phyloP scores from a whole-genome alignment of 1,139 yeast genomes.

The Yamadazyma epiphylla region DNA sequence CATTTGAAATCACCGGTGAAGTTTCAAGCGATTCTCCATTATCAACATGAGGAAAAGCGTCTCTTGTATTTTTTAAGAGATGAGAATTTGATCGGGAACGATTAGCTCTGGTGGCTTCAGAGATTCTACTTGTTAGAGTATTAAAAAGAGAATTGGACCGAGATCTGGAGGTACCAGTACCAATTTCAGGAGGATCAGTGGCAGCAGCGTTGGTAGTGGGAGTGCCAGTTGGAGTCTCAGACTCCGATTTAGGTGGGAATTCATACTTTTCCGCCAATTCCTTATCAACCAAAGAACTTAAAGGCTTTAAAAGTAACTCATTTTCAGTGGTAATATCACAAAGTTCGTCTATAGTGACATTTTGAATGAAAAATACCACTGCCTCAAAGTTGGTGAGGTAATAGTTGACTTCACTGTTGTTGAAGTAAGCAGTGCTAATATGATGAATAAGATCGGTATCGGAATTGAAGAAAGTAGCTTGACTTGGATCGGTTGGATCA shows the following conservation, averaged over 20 bases:
- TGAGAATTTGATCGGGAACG: slow-evolving; percentile 35
- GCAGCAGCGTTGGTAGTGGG: background rate
- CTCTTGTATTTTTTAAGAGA: slow-evolving; percentile 19
- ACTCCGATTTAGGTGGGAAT: background rate
- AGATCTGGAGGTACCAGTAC: slow-evolving; percentile 18
- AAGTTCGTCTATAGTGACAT: slow-evolving; percentile 32
- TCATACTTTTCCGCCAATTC: slow-evolving; percentile 21
- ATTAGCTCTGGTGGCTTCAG: slow-evolving; percentile 18
- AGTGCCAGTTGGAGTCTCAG: background rate
- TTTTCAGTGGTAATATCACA: slow-evolving; percentile 11
- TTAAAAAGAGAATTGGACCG: slow-evolving; percentile 39
- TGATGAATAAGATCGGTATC: slow-evolving; percentile 29
- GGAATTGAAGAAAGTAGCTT: slow-evolving; percentile 20
- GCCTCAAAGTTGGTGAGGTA: slow-evolving; percentile 46
- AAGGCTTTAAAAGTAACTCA: slow-evolving; percentile 17
- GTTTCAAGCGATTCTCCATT: slow-evolving; percentile 4
- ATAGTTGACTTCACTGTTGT: slow-evolving; percentile 37
- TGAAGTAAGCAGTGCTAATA: slow-evolving; percentile 26
- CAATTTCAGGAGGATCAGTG: background rate
- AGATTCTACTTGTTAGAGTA: slow-evolving; percentile 28
- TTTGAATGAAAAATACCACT: slow-evolving; percentile 34
- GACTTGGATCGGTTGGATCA: slow-evolving; percentile 3
- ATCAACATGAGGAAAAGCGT: slow-evolving; percentile 24
- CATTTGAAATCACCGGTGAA: slow-evolving; percentile 11
- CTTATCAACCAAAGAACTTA: slow-evolving; percentile 29